Base-by-base conservation (phyloP, 768 basidiomycete species). In the Boletus tylopilopsis region DNA sequence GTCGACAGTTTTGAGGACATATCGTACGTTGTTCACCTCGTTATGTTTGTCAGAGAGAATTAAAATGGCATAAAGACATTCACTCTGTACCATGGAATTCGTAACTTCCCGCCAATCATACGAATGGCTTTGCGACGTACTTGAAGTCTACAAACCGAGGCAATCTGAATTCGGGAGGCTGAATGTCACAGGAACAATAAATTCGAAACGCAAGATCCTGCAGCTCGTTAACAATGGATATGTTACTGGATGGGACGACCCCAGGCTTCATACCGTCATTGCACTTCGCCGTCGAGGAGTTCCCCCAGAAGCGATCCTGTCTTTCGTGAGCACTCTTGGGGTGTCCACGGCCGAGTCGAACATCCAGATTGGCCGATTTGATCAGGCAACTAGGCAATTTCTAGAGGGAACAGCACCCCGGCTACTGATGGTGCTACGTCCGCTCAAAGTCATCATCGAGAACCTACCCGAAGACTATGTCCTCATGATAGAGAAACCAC, bases 1-100 rank as follows among this genome's bases (percentile, higher is more conserved):
- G 90, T 91, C 47, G 96, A 99, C 79, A 97, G 94, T 62, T 88
- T 99, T 64, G 96, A 99, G 69, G 96, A 98, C 67, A 97, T 99
- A 55, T 91, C 94, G 96, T 97, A 62, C 67, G 94, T 82, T 16
- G 6, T 35, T 44, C 43, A 8, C 29, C 30, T 12, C 16, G 18
- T 32, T 45, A 16, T 16, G 4, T 47, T 45, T 24, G 42, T 13
- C 11, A 16, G 19, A 6, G 18, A 22, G 23, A 41, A 24, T 16
- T 45, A 13, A 47, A 30, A 3, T 10, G 42, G 38, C 18, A 5
- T 25, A 10, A 38, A 98, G 95, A 22, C 96, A 99, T 73, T 98
- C 96, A 1, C 76, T 99, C 6, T 99, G 96, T 63, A 99, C 96
- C 1, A 83, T 82, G 33, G 96, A 99, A 68, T 99, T 99, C 68